These are phyloP conservation scores for Basidiobolus meristosporus DNA, from an alignment of 371 early-diverging fungal genomes.

Conservation along the genomic window DNA sequence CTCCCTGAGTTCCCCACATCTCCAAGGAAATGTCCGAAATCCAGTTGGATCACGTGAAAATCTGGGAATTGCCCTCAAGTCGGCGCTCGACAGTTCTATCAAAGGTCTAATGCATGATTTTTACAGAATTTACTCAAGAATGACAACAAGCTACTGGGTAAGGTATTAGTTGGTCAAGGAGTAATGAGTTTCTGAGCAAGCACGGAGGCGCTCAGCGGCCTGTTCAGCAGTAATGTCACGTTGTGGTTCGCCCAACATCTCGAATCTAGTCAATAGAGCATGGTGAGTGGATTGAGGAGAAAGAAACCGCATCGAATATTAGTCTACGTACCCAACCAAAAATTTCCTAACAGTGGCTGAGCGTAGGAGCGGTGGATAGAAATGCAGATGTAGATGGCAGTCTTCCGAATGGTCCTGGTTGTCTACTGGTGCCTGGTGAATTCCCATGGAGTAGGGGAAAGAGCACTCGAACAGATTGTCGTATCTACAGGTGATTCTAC, in stretches of 20 bases:
- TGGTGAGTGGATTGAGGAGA: neutral
- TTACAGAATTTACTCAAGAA: too few relatives aligned
- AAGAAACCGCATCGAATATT: neutral
- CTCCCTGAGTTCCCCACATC: too few relatives aligned
- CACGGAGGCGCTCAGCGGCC: conserved; percentile 47
- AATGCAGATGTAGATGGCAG: conserved; percentile 75
- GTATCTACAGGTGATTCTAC: conserved; percentile 58
- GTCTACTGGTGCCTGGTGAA: conserved; percentile 60
- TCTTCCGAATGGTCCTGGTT: conserved; percentile 15
- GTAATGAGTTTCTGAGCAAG: too few relatives aligned
- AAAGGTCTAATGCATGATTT: too few relatives aligned
- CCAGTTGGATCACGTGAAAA: too few relatives aligned
- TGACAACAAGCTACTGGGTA: too few relatives aligned
- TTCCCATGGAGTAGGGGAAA: conserved; percentile 94
- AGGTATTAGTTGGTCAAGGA: too few relatives aligned
- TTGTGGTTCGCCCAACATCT: conserved; percentile 84
- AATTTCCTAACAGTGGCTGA: conserved; percentile 83
- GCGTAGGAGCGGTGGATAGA: conserved; percentile 83
- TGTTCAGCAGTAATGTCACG: conserved; percentile 87
- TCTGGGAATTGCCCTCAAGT: too few relatives aligned
- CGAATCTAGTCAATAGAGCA: conserved; percentile 32
- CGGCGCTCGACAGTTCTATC: too few relatives aligned
- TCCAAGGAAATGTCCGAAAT: too few relatives aligned
- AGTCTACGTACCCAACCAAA: conserved; percentile 58
- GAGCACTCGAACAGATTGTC: conserved; percentile 77